Evolutionary conservation across 352 stramenopile species (phyloP).

Genomic region (Globisporangium perplexum): DNA sequence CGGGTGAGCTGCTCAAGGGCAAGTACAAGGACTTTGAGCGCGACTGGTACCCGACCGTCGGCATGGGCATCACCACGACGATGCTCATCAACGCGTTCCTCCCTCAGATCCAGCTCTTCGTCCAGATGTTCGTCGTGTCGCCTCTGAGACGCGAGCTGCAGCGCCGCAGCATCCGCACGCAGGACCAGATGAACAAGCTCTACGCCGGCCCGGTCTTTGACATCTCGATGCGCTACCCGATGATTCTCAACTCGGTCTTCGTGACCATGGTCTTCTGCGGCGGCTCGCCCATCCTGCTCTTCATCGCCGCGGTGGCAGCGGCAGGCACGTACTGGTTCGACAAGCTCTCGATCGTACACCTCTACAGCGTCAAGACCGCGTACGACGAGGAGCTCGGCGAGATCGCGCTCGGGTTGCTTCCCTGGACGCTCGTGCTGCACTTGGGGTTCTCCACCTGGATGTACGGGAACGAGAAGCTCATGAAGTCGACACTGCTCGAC

Average conservation of each 20-base stretch:
- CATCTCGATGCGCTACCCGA: conserved; percentile 72
- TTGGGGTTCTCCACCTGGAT: conserved; percentile 80
- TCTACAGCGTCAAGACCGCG: conserved; percentile 77
- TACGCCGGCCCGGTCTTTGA: conserved; percentile 73
- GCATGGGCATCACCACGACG: conserved; percentile 80
- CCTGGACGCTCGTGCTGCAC: conserved; percentile 67
- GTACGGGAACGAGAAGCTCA: conserved; percentile 70
- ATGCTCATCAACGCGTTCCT: conserved; percentile 83
- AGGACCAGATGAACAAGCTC: conserved; percentile 71
- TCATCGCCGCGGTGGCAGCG: conserved; percentile 60
- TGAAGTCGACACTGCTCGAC: conserved; percentile 51
- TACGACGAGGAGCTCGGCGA: conserved; percentile 78
- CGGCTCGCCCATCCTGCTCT: conserved; percentile 71
- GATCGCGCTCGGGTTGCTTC: conserved; percentile 43
- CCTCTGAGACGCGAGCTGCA: conserved; percentile 38
- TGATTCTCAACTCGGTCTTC: conserved; percentile 82
- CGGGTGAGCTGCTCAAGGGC: conserved; percentile 60
- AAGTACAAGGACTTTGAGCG: conserved; percentile 82
- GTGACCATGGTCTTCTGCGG: conserved; percentile 82
- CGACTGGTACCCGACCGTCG: conserved; percentile 84
- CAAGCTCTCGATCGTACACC: conserved; percentile 68
- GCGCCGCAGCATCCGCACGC: conserved; percentile 45
- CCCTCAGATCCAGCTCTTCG: conserved; percentile 54
- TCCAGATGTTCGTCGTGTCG: conserved; percentile 57
- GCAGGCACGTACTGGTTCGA: conserved; percentile 73